These are phyloP conservation scores for Phytophthora rubi DNA, from an alignment of 352 stramenopile genomes.

Conservation along the genomic window DNA sequence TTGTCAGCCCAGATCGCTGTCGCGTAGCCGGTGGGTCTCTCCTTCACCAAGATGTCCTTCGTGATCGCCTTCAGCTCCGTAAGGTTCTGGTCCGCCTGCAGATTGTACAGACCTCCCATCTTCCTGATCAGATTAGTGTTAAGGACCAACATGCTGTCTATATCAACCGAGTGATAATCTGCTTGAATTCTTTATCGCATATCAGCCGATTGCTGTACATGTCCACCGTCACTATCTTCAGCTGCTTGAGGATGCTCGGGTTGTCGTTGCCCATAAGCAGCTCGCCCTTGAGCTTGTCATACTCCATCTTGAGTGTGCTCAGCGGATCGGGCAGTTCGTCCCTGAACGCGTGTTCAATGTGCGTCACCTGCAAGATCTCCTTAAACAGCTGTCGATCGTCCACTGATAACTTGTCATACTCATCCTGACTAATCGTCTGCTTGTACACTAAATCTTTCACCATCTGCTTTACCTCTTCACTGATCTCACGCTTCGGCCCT, in stretches of 20 bases:
- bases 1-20: neutral
- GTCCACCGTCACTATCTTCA: constrained; percentile 13
- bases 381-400: constrained; percentile 16
- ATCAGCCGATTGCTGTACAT: constrained; percentile 23
- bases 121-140: constrained; percentile 5
- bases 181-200: constrained; percentile 15
- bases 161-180: constrained; percentile 14
- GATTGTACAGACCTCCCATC: constrained; percentile 7
- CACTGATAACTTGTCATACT: neutral
- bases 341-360: constrained; percentile 17
- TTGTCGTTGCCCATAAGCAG: constrained; percentile 21
- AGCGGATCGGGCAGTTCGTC: constrained; percentile 17
- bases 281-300: constrained; percentile 19
- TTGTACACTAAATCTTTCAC: neutral
- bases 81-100: constrained; percentile 16
- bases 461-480: neutral
- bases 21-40: neutral
- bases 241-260: constrained; percentile 7
- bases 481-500: neutral
- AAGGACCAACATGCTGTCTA: constrained; percentile 1
- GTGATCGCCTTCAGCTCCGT: constrained; percentile 4
- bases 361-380: constrained; percentile 12
- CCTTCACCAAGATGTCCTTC: constrained; percentile 23
- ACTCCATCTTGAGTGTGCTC: constrained; percentile 6
- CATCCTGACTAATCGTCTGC: neutral